Evolutionary conservation across 805 yeast species (phyloP).

Genomic region (Wickerhamiella lipophila): DNA sequence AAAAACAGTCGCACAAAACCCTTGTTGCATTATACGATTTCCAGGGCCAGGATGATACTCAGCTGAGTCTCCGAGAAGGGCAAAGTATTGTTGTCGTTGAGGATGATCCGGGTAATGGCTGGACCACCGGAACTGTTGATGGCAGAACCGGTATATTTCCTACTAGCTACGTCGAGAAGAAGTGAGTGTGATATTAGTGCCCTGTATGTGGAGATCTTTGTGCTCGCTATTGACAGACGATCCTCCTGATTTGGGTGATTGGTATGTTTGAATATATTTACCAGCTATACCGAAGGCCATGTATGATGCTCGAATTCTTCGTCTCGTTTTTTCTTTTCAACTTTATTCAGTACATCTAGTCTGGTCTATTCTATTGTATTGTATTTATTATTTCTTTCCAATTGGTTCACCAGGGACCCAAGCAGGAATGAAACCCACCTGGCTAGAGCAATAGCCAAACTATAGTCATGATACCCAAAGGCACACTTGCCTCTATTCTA

Average conservation of each 20-base stretch:
- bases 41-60: conserved; percentile 67
- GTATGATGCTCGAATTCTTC: too few relatives aligned
- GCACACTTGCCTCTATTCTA: neutral
- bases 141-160: conserved; percentile 66
- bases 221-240: too few relatives aligned
- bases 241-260: too few relatives aligned
- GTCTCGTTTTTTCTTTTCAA: too few relatives aligned
- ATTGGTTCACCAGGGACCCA: too few relatives aligned
- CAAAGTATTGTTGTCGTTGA: conserved; percentile 54
- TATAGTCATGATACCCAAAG: neutral
- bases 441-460: neutral
- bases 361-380: neutral
- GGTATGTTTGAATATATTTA: too few relatives aligned
- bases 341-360: too few relatives aligned
- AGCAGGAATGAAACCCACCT: too few relatives aligned
- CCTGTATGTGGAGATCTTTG: too few relatives aligned
- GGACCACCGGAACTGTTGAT: conserved; percentile 82
- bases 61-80: conserved; percentile 57
- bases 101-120: conserved; percentile 68
- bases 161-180: conserved; percentile 52
- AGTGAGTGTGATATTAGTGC: too few relatives aligned
- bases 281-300: too few relatives aligned
- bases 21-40: conserved; percentile 61
- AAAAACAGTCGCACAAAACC: conserved; percentile 27
- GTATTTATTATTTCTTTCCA: too few relatives aligned